phyloP scores from a whole-genome alignment of 306 rosid genomes.

The Oemleria cerasiformis region DNA sequence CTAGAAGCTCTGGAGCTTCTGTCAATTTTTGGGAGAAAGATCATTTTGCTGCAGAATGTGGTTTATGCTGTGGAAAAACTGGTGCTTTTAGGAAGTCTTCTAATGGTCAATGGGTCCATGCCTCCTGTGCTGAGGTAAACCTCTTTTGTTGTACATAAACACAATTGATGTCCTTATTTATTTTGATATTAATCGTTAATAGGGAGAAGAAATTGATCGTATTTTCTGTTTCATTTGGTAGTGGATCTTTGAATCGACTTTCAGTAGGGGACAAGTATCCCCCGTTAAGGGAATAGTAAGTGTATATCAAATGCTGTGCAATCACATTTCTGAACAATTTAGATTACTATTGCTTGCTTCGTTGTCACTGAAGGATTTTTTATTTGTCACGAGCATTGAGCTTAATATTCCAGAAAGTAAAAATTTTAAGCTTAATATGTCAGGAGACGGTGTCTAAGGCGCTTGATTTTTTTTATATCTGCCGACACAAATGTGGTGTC shows the following conservation, averaged over 20 bases:
- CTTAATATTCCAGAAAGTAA: slow-evolving; percentile 5
- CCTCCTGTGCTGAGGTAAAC: slow-evolving; percentile 92
- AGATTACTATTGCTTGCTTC: background rate
- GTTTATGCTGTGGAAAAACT: slow-evolving; percentile 80
- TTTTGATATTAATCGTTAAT: background rate
- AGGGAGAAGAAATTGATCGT: too few relatives aligned
- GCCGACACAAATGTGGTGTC: slow-evolving; percentile 71
- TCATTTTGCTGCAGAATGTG: slow-evolving; percentile 71
- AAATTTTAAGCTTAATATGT: background rate
- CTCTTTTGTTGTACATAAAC: background rate
- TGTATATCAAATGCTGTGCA: slow-evolving; percentile 8
- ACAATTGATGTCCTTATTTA: background rate
- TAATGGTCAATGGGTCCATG: slow-evolving; percentile 97
- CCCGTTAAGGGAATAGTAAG: slow-evolving; percentile 87
- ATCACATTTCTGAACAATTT: slow-evolving; percentile 3
- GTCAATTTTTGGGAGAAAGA: slow-evolving; percentile 85
- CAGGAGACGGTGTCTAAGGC: slow-evolving; percentile 71
- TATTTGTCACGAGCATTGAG: background rate
- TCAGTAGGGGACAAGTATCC: slow-evolving; percentile 79
- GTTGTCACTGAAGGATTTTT: background rate
- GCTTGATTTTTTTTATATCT: slow-evolving; percentile 59
- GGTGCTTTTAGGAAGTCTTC: slow-evolving; percentile 95
- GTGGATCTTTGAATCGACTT: slow-evolving; percentile 92
- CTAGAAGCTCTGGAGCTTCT: slow-evolving; percentile 48
- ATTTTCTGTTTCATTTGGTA: slow-evolving; percentile 28